Conservation (phyloP, 768 basidiomycete genomes). For the Naganishia vishniacii region DNA sequence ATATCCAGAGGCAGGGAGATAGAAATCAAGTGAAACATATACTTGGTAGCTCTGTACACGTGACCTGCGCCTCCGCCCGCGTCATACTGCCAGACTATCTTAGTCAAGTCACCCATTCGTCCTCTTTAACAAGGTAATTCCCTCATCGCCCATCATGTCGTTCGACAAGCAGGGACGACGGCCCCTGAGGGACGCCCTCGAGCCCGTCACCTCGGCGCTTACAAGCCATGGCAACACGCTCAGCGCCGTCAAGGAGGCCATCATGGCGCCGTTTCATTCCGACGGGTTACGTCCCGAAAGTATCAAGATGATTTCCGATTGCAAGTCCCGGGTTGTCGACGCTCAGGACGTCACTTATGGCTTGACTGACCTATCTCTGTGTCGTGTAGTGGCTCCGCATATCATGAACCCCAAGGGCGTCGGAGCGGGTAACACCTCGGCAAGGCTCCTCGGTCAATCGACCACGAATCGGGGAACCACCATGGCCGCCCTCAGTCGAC, state of each 20-base stretch:
- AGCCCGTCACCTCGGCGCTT: constrained; percentile 26
- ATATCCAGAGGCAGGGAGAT: no score
- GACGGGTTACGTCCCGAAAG: constrained; percentile 43
- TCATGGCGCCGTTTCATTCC: constrained; percentile 41
- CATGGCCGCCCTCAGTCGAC: neutral
- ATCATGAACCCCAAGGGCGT: constrained; percentile 43
- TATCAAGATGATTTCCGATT: constrained; percentile 43
- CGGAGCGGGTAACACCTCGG: constrained; percentile 21
- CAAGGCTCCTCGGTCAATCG: constrained; percentile 3
- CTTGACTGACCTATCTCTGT: neutral
- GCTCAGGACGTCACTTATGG: neutral
- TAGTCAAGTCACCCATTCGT: no score
- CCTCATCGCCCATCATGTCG: neutral
- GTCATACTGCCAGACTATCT: neutral
- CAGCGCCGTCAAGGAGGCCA: constrained; percentile 44
- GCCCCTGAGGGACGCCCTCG: constrained; percentile 26
- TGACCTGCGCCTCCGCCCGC: neutral
- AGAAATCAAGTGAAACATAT: no score
- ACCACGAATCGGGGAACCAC: neutral
- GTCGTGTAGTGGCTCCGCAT: constrained; percentile 39
- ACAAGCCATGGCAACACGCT: constrained; percentile 31
- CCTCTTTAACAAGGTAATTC: no score
- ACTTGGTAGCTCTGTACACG: no score
- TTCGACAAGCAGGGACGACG: constrained; percentile 12
- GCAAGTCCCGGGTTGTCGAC: constrained; percentile 29